Percentiles rank a stretch among this genome's conserved stretches.
These are phyloP conservation scores for Dendrobium nobile DNA, from an alignment of 106 monocot species.

Conservation along the genomic window DNA sequence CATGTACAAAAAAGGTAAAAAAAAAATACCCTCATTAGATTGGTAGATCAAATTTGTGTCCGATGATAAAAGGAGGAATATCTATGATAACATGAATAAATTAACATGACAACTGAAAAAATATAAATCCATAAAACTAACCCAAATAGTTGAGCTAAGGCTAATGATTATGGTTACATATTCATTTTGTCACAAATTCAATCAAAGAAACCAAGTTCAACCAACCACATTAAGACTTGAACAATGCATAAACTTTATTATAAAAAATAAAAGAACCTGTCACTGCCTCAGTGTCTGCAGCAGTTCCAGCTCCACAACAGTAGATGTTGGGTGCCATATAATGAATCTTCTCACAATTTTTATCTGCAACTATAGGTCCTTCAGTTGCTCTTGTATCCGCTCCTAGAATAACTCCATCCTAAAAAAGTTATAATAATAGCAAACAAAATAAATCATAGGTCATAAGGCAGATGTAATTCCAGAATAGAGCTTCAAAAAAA, in stretches of 20 bases:
- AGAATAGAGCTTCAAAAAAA: not conserved
- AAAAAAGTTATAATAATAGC: slow-evolving; percentile 2
- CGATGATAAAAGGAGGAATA: not conserved
- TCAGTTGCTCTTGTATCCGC: slow-evolving; percentile 99
- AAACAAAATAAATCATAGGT: not conserved
- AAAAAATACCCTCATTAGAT: not conserved
- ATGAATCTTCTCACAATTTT: slow-evolving; percentile 98
- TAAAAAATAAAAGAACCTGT: slow-evolving; percentile 38
- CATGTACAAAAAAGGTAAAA: not conserved
- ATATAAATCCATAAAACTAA: not conserved
- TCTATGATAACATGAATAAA: not conserved
- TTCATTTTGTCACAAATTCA: not conserved
- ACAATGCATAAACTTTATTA: not conserved
- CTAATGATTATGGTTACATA: not conserved
- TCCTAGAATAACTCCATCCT: slow-evolving; percentile 98
- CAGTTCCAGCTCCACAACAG: slow-evolving; percentile 98
- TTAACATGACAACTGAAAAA: not conserved
- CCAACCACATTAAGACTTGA: not conserved
- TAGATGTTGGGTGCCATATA: slow-evolving; percentile 99
- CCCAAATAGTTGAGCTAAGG: not conserved
- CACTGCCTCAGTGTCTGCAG: slow-evolving; percentile 98
- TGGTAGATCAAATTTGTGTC: not conserved
- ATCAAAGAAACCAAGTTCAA: not conserved
- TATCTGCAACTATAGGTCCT: slow-evolving; percentile 98
- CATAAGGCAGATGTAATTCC: not conserved